A percentile compares a stretch with the other conserved stretches of the same genome.
phyloP scores from a whole-genome alignment of 2,329 filamentous ascomycete species.

The Phialemoniopsis sp. region DNA sequence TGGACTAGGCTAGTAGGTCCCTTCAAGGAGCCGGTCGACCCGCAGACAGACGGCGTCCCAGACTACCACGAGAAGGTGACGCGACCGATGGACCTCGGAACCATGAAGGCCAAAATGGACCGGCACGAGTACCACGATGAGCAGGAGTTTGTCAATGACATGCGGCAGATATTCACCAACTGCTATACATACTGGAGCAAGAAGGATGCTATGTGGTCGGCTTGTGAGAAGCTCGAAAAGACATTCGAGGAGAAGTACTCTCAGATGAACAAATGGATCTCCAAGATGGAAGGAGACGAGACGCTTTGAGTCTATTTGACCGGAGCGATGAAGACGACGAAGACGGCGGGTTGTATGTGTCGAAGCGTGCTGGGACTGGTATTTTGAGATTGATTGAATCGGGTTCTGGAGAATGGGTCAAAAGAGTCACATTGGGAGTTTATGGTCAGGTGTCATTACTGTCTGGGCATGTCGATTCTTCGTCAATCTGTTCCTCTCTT shows the following conservation, averaged over 20 bases:
- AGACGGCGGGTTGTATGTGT: no score
- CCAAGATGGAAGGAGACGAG: conserved; percentile 45
- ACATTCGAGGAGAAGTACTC: conserved; percentile 40
- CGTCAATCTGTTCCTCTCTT: no score
- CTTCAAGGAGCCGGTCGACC: conserved; percentile 57
- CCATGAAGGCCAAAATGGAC: conserved; percentile 59
- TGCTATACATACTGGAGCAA: conserved; percentile 61
- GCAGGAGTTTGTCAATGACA: conserved; percentile 51
- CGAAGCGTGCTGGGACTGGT: no score
- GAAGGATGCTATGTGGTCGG: conserved; percentile 48
- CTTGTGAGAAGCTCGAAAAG: conserved; percentile 55
- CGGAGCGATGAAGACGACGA: not conserved
- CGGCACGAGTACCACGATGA: conserved; percentile 43
- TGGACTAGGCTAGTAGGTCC: conserved; percentile 63
- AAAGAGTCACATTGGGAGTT: no score
- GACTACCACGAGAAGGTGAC: conserved; percentile 59
- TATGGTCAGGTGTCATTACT: no score
- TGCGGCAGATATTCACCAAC: conserved; percentile 59
- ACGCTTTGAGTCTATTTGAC: conserved; percentile 13
- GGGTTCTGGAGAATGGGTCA: no score
- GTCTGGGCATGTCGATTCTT: no score
- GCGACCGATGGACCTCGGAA: conserved; percentile 57
- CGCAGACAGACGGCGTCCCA: conserved; percentile 48
- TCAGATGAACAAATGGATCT: conserved; percentile 56
- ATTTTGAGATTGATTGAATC: no score